A percentile compares a stretch with the other conserved stretches of the same genome.
Conservation (phyloP, 345 rosid species). For the Murraya koenigii region DNA sequence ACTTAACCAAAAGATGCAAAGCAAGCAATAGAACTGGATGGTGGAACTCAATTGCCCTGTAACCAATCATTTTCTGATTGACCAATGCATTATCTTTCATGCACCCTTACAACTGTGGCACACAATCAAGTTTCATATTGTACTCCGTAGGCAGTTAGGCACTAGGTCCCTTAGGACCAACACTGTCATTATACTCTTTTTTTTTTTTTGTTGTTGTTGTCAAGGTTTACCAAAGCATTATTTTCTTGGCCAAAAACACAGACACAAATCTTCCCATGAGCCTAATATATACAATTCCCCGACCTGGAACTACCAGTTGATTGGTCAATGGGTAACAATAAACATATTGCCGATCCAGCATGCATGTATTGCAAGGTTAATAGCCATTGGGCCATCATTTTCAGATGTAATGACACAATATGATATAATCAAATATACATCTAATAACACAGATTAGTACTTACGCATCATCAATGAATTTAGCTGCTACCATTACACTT, state of each 20-base stretch:
- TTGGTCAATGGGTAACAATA: background rate
- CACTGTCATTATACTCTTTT: background rate
- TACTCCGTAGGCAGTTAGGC: too few species aligned
- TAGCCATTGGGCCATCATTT: background rate
- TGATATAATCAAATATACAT: conserved; percentile 2
- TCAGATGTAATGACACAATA: background rate
- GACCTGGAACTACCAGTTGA: background rate
- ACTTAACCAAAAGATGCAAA: background rate
- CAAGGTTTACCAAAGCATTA: background rate
- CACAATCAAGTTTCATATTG: background rate
- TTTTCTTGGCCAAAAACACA: background rate
- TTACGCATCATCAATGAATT: conserved; percentile 83
- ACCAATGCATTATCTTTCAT: too few species aligned
- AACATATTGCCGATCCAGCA: background rate
- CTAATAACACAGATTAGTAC: conserved; percentile 7
- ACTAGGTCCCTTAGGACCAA: background rate
- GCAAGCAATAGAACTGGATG: background rate
- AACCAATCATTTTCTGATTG: background rate
- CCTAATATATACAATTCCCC: background rate
- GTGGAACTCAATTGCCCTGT: background rate
- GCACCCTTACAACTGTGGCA: background rate
- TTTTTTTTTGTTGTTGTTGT: background rate
- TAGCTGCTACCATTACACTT: conserved; percentile 78
- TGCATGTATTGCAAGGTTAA: background rate
- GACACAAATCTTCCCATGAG: background rate